Evolutionary conservation across 768 basidiomycete species (phyloP), one percentile per base, ranked within the genome.

Genomic region (Pleurotus sapidus): DNA sequence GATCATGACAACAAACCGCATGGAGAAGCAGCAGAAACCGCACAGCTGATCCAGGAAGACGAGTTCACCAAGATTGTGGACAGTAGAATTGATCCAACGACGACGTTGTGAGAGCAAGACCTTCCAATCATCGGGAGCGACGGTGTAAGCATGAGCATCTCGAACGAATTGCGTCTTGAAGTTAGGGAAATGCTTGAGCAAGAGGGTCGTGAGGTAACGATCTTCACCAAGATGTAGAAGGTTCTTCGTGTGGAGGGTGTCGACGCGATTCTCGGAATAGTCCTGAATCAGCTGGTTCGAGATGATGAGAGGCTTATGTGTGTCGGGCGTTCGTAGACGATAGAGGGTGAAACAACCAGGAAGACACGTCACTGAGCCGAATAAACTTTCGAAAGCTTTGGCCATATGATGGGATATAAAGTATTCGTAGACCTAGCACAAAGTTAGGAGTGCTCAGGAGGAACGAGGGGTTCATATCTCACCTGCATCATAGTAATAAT

Each of bases 281-380:
- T 96, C 95, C 47, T 87, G 79, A 59, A 98, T 85, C 67, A 99
- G 82, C 61, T 89, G 86, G 65, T 95, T 95, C 30, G 93, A 88
- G 66, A 98, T 88, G 67, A 99, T 81, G 17, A 99, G 76, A 0
- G 97, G 97, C 72, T 97, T 95, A 74, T 95, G 92, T 25, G 90
- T 94, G 72, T 99, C 96, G 37, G 95, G 85, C 0, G 95, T 95
- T 40, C 95, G 87, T 23, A 99, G 80, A 49, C 95, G 92, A 77
- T 95, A 98, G 61, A 99, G 87, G 0, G 95, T 95, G 80, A 98
- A 99, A 82, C 96, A 98, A 77, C 97, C 96, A 18, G 97, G 96
- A 59, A 98, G 79, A 84, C 97, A 99, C 42, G 95, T 98, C 60
- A 99, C 96, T 12, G 95, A 97, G 49, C 95, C 95, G 67, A 99